Percentiles rank a stretch among this genome's conserved stretches.
These are phyloP conservation scores for Pleomassaria siparia DNA, from an alignment of 2,329 filamentous ascomycete species.

Conservation along the genomic window DNA sequence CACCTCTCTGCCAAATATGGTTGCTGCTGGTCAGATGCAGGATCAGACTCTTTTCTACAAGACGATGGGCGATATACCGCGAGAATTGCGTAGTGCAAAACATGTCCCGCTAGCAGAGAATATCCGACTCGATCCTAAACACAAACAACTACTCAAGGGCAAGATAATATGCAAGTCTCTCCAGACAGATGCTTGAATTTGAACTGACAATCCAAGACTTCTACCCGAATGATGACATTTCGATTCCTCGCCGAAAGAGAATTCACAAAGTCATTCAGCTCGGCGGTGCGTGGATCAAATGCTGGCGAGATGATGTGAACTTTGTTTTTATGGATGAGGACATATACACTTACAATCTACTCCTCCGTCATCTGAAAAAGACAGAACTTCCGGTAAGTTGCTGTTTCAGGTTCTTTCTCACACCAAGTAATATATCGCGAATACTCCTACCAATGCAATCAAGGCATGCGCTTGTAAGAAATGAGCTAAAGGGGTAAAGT, in stretches of 20 bases:
- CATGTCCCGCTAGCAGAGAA: slow-evolving; percentile 30
- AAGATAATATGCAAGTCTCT: slow-evolving; percentile 32
- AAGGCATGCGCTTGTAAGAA: too few relatives aligned
- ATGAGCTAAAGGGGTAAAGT: too few relatives aligned
- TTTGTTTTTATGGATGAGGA: slow-evolving; percentile 78
- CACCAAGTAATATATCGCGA: too few relatives aligned
- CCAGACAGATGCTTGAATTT: neutral
- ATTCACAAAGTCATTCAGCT: slow-evolving; percentile 68
- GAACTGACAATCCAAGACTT: slow-evolving; percentile 55
- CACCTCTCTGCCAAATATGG: slow-evolving; percentile 23
- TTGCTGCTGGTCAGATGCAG: slow-evolving; percentile 1
- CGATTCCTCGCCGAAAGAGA: slow-evolving; percentile 65
- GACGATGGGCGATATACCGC: slow-evolving; percentile 28
- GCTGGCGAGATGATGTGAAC: slow-evolving; percentile 61
- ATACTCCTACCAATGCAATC: too few relatives aligned
- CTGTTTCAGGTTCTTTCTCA: neutral
- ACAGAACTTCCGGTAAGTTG: slow-evolving; percentile 51
- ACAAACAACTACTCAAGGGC: slow-evolving; percentile 35
- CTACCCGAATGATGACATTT: slow-evolving; percentile 76
- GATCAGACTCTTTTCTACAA: slow-evolving; percentile 30
- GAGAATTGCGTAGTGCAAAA: slow-evolving; percentile 32
- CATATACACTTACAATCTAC: slow-evolving; percentile 61
- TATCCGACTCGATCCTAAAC: slow-evolving; percentile 35
- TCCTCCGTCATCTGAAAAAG: slow-evolving; percentile 59
- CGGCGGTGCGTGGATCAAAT: slow-evolving; percentile 70